Base-by-base conservation (phyloP, 305 asterid genomes). In the Stenogyne calaminthoides region DNA sequence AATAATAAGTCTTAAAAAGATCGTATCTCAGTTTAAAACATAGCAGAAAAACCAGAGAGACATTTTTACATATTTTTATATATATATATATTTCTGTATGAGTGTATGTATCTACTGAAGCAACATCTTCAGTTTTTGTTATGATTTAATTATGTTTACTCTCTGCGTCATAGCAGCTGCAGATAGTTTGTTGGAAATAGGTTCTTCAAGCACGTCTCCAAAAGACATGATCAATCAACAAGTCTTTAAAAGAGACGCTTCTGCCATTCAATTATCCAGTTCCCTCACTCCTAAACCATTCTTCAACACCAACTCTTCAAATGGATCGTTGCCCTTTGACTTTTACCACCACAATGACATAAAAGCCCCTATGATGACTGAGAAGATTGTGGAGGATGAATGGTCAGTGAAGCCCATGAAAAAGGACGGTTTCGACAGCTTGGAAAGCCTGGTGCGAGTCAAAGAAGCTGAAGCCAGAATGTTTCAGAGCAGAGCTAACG, bases 391-490 rank as follows among this genome's bases (percentile, higher is more conserved):
- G 40, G 89, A 88, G 84, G 99, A 95, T 20, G 98, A 92, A 77
- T 95, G 99, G 99, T 95, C 98, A 0, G 96, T 95, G 55, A 95
- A 95, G 84, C 89, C 84, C 6, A 5, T 76, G 7, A 94, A 89
- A 77, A 94, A 84, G 71, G 95, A 85, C 15, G 88, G 91, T 14
- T 81, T 89, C 32, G 87, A 88, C 82, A 90, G 93, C 88, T 82
- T 95, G 86, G 96, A 85, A 73, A 88, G 91, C 69, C 86, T 90
- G 5, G 90, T 92, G 18, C 79, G 93, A 44, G 82, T 95, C 34
- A 95, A 95, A 81, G 96, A 92, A 77, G 98, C 99, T 1, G 99
- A 95, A 77, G 93, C 96, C 27, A 80, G 88, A 66, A 92, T 95
- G 99, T 95, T 95, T 71, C 91, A 89, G 84, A 84, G 78, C 81